Evolutionary conservation across 306 rosid species (phyloP), one percentile per base, ranked within the genome.

Genomic region (Corylus avellana): DNA sequence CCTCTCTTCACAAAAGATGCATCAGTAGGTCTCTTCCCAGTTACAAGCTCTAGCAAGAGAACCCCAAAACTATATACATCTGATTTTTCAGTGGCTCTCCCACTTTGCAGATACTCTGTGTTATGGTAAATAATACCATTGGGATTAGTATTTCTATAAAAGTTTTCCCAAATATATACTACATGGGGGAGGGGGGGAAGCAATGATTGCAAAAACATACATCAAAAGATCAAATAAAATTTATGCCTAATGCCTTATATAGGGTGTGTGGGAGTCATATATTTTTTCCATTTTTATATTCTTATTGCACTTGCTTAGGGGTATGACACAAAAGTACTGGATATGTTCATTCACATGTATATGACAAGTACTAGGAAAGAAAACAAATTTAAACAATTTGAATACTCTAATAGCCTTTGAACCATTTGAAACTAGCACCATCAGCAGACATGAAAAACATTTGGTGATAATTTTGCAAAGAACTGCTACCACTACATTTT

Each of bases 11-110:
- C 95, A 79, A 96, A 96, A 63, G 92, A 80, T 16, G 98, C 88
- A 89, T 96, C 99, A 8, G 98, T 91, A 4, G 99, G 99, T 77
- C 99, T 96, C 90, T 96, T 96, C 59, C 99, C 99, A 5, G 98
- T 96, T 56, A 93, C 93, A 62, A 96, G 96, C 90, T 96, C 99
- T 7, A 96, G 91, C 85, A 96, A 78, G n/a, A 96, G 86, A 44
- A 96, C 98, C 75, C 99, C 98, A 27, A 93, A 96, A 83, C 99
- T 91, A 78, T 96, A 96, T 17, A 96, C 99, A 81, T 96, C 99
- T 3, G 99, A 89, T 89, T 93, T 93, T 88, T 88, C 91, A 1
- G 97, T 96, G 61, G 98, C 98, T 84, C 97, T 91, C 75, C 99
- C 99, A 76, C 90, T 96, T 90, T 96, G 96, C 44, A 96, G 89